Conservation (phyloP, 1,139 yeast genomes). For the Candida dubliniensis region DNA sequence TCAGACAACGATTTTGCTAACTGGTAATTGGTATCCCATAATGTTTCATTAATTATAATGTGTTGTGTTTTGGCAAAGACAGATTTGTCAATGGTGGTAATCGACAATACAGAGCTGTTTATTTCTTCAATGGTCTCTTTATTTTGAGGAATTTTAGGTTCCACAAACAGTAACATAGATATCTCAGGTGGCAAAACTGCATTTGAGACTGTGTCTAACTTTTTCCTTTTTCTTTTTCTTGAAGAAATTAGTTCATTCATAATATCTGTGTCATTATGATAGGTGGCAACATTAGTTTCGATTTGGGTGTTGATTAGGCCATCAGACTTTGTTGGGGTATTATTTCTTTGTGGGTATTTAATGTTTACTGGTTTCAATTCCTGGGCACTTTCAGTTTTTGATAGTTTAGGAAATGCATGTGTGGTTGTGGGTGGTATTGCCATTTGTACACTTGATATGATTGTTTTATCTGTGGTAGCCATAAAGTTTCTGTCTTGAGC, state of each 20-base stretch:
- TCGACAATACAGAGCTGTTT: neutral
- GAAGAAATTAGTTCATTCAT: slow-evolving; percentile 5
- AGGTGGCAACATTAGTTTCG: slow-evolving; percentile 10
- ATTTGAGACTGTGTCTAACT: neutral
- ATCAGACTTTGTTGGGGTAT: neutral
- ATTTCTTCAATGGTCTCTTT: neutral
- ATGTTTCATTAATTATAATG: slow-evolving; percentile 10
- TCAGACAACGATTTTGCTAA: slow-evolving; percentile 1
- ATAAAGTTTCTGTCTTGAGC: neutral
- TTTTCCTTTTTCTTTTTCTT: slow-evolving; percentile 7
- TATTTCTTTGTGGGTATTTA: neutral
- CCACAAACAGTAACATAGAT: slow-evolving; percentile 11
- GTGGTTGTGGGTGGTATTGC: too few species aligned
- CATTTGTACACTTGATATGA: too few species aligned
- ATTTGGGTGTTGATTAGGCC: neutral
- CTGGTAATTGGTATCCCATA: slow-evolving; percentile 8
- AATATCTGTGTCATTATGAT: slow-evolving; percentile 12
- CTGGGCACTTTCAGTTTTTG: neutral
- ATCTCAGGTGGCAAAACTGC: slow-evolving; percentile 9
- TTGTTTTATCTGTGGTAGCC: neutral
- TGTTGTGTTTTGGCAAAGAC: slow-evolving; percentile 6
- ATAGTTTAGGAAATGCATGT: too few species aligned
- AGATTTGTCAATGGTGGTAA: neutral
- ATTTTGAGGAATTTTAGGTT: neutral
- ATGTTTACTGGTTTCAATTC: neutral